Percentiles rank a stretch among this genome's conserved stretches.
These are phyloP conservation scores for Phytophthora crassamura DNA, from an alignment of 352 stramenopile genomes.

Conservation along the genomic window DNA sequence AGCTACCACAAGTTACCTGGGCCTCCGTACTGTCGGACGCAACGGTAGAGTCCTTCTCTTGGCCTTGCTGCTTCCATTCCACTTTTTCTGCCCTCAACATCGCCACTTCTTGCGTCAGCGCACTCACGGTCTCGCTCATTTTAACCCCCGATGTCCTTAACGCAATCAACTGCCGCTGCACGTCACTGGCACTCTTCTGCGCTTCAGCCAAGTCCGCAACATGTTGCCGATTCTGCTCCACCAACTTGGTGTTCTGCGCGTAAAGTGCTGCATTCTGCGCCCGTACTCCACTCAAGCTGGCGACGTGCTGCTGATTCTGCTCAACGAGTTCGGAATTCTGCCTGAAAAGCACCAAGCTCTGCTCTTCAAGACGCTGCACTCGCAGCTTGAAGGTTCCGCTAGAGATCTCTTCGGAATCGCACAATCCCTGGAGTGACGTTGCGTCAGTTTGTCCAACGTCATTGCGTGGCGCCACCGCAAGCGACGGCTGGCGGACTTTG, in stretches of 20 bases:
- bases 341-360: constrained; percentile 8
- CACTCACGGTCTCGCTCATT: not conserved
- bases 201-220: constrained; percentile 1
- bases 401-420: not conserved
- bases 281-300: too few species aligned
- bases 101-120: not conserved
- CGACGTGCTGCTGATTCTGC: too few species aligned
- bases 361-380: constrained; percentile 15
- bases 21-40: too few species aligned
- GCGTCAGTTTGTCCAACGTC: not conserved
- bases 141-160: not conserved
- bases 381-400: constrained; percentile 22
- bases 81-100: constrained; percentile 1
- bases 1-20: too few species aligned
- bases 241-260: constrained; percentile 7
- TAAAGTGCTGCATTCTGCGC: too few species aligned
- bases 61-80: not conserved
- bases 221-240: not conserved
- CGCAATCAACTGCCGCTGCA: not conserved
- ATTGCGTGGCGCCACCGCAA: too few species aligned
- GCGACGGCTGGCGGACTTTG: too few species aligned
- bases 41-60: too few species aligned
- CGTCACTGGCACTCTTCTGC: not conserved
- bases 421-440: not conserved
- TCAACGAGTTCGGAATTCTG: too few species aligned